Percentiles rank a stretch among this genome's conserved stretches.
These are phyloP conservation scores for Phytophthora capsici DNA, from an alignment of 352 stramenopile genomes.

Conservation along the genomic window DNA sequence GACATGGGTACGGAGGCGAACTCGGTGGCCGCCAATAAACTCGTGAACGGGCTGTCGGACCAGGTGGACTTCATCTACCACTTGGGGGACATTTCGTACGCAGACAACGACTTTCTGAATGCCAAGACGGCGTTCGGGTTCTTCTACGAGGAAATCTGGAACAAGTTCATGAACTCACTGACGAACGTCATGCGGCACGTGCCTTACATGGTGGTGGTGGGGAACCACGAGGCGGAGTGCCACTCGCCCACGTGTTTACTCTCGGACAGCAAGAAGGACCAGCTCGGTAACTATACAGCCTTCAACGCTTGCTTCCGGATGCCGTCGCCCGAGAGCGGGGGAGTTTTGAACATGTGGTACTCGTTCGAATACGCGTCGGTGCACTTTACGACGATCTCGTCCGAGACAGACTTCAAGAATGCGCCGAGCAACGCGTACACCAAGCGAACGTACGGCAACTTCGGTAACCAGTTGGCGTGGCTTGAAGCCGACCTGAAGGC, in stretches of 20 bases:
- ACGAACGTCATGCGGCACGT: conserved; percentile 34
- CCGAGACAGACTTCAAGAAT: conserved; percentile 55
- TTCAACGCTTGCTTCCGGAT: conserved; percentile 50
- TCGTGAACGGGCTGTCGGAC: conserved; percentile 31
- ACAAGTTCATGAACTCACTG: conserved; percentile 37
- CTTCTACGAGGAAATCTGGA: conserved; percentile 54
- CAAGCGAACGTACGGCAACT: conserved; percentile 27
- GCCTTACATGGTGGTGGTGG: conserved; percentile 13
- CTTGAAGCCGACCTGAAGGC: conserved; percentile 51
- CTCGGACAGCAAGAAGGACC: conserved; percentile 20
- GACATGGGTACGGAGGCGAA: conserved; percentile 34
- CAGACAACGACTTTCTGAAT: conserved; percentile 33
- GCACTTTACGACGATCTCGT: conserved; percentile 76
- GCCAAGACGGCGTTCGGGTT: conserved; percentile 26
- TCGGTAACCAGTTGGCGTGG: conserved; percentile 34
- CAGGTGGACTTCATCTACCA: conserved; percentile 39
- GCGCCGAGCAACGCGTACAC: not conserved
- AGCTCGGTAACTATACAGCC: conserved; percentile 59
- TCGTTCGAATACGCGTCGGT: conserved; percentile 49
- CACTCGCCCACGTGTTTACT: conserved; percentile 27
- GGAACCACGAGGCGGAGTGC: conserved; percentile 55
- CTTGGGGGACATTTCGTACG: conserved; percentile 40
- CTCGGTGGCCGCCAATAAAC: conserved; percentile 28
- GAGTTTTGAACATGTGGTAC: conserved; percentile 48
- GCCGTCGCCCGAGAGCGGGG: conserved; percentile 40